phyloP scores from a whole-genome alignment of 176 grass and related monocot species.

The Musa beccarii region DNA sequence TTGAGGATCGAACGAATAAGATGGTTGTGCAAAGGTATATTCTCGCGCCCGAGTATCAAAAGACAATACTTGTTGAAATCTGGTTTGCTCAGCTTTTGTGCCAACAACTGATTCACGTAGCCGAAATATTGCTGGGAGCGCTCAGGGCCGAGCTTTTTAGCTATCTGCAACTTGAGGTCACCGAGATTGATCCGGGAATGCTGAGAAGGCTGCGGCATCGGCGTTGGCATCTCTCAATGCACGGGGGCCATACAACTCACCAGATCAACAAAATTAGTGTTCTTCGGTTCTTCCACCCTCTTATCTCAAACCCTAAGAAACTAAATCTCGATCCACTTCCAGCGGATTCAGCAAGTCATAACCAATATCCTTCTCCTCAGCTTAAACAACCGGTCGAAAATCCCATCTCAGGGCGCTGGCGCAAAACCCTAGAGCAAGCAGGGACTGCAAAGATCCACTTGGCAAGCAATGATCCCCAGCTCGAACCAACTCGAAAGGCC shows the following conservation, averaged over 20 bases:
- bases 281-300: neutral
- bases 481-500: neutral
- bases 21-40: constrained; percentile 73
- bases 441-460: neutral
- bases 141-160: constrained; percentile 54
- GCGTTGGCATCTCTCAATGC: constrained; percentile 17
- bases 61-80: constrained; percentile 76
- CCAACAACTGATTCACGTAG: constrained; percentile 60
- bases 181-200: constrained; percentile 50
- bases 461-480: neutral
- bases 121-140: constrained; percentile 61
- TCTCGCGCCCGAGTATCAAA: constrained; percentile 51
- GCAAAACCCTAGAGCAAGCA: constrained; percentile 12
- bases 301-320: neutral
- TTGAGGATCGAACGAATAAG: constrained; percentile 57
- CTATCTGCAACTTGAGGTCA: constrained; percentile 72
- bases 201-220: constrained; percentile 14
- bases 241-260: neutral
- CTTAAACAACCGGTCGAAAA: neutral
- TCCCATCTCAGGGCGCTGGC: neutral
- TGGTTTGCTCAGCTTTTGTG: constrained; percentile 60
- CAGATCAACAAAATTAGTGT: neutral
- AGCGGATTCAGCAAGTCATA: neutral
- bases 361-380: neutral
- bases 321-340: neutral